Percentiles rank a stretch among this genome's conserved stretches.
Conservation (phyloP, 2,329 filamentous ascomycete species). For the Xylariaceae sp. region DNA sequence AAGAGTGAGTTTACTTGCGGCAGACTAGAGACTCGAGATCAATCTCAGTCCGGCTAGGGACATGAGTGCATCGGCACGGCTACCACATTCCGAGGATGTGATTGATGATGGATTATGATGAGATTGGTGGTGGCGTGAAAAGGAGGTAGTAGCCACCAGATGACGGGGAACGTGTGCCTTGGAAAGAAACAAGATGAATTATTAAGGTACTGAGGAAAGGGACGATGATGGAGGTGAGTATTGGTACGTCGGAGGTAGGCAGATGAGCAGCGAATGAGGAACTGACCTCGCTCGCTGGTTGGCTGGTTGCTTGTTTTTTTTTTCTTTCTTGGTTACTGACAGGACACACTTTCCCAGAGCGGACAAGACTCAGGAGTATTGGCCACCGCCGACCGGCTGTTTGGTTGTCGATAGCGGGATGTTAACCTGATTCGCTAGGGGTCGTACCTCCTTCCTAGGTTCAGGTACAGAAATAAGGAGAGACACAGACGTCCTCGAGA, state of each 20-base stretch:
- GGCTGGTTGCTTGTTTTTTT: constrained; percentile 4
- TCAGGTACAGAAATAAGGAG: no score
- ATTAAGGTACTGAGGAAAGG: constrained; percentile 8
- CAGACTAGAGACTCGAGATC: constrained; percentile 23
- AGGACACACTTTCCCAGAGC: constrained; percentile 15
- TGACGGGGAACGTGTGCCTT: not conserved
- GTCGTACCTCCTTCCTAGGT: no score
- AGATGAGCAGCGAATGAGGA: no score
- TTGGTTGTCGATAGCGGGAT: no score
- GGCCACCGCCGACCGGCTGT: no score
- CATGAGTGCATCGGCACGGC: constrained; percentile 52
- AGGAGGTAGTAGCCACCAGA: constrained; percentile 3
- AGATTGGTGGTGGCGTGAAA: constrained; percentile 6
- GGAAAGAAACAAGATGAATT: constrained; percentile 4
- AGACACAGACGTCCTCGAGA: no score
- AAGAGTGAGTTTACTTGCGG: constrained; percentile 7
- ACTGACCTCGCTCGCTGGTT: constrained; percentile 10
- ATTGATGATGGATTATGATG: constrained; percentile 17
- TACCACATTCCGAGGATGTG: constrained; percentile 53
- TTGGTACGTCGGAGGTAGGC: no score
- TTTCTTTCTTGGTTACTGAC: no score
- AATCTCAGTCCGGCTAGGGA: constrained; percentile 58
- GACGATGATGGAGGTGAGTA: constrained; percentile 12
- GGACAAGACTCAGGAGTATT: constrained; percentile 15
- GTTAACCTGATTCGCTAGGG: no score